Evolutionary conservation across 31 red algal genomes (phyloP).

Genomic region (Odonthalia washingtoniensis): DNA sequence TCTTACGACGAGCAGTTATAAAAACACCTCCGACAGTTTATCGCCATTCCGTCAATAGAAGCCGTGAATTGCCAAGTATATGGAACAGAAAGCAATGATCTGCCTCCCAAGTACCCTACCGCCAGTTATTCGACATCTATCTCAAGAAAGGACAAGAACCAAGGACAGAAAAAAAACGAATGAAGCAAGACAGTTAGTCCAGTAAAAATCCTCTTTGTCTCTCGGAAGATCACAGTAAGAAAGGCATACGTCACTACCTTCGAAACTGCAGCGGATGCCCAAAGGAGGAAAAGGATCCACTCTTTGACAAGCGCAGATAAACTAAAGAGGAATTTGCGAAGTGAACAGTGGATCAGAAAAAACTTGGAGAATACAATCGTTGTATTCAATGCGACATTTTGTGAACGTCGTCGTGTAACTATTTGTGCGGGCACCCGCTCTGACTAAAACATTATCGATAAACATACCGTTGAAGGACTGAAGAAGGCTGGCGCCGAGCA

Average conservation of each 20-base stretch:
- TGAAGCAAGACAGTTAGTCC: neutral
- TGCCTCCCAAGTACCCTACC: neutral
- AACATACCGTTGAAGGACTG: neutral
- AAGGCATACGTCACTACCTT: conserved; percentile 51
- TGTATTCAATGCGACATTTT: conserved; percentile 19
- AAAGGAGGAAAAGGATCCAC: conserved; percentile 31
- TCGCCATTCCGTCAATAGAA: conserved; percentile 25
- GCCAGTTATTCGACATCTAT: neutral
- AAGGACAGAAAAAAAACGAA: neutral
- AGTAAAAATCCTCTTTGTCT: conserved; percentile 17
- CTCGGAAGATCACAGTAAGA: conserved; percentile 21
- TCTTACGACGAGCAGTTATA: conserved; percentile 17
- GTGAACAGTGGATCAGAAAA: neutral
- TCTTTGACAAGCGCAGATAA: conserved; percentile 12
- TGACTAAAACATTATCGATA: conserved; percentile 26
- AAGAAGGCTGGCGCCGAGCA: conserved; percentile 20
- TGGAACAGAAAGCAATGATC: neutral
- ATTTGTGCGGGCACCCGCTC: conserved; percentile 44
- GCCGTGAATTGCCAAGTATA: conserved; percentile 46
- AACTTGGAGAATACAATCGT: neutral
- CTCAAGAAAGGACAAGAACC: neutral
- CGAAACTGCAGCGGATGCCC: neutral
- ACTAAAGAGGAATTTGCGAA: neutral
- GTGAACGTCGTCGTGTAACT: neutral
- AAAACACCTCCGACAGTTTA: conserved; percentile 32